Percentiles rank a stretch among this genome's conserved stretches.
These are phyloP conservation scores for Paratinospora sagittata DNA, from an alignment of 164 flowering plant species.

Conservation along the genomic window DNA sequence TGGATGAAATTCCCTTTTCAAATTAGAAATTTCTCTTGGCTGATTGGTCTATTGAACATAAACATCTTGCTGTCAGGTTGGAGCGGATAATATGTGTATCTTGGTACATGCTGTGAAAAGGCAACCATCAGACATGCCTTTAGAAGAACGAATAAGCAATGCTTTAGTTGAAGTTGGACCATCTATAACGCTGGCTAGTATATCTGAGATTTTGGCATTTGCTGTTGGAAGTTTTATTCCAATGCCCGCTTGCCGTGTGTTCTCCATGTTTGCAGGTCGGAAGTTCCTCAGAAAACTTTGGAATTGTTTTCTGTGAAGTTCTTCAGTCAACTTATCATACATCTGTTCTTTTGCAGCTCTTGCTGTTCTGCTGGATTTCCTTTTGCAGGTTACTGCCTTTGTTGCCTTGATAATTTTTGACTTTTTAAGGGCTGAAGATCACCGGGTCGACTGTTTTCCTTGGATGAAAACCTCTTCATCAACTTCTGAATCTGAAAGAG, in stretches of 20 bases:
- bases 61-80: constrained; percentile 56
- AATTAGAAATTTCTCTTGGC: neutral
- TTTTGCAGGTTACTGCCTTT: constrained; percentile 96
- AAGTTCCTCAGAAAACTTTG: neutral
- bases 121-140: constrained; percentile 66
- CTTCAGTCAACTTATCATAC: constrained; percentile 8
- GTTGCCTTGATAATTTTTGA: constrained; percentile 92
- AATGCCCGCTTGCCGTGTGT: constrained; percentile 98
- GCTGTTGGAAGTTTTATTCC: constrained; percentile 96
- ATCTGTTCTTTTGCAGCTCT: constrained; percentile 51
- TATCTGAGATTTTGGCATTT: constrained; percentile 90
- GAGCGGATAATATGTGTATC: constrained; percentile 98
- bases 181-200: constrained; percentile 90
- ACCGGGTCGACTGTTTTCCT: constrained; percentile 88
- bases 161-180: constrained; percentile 98
- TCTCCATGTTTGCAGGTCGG: constrained; percentile 99
- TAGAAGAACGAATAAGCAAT: constrained; percentile 82
- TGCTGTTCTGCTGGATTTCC: constrained; percentile 94
- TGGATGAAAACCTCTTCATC: constrained; percentile 54
- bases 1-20: neutral
- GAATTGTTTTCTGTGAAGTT: neutral
- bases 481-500: constrained; percentile 38
- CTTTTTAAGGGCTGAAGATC: constrained; percentile 70
- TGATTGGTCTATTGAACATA: neutral
- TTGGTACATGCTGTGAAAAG: constrained; percentile 91